Evolutionary conservation across 345 rosid species (phyloP), one percentile per base, ranked within the genome.

Genomic region (Limnanthes douglasii): DNA sequence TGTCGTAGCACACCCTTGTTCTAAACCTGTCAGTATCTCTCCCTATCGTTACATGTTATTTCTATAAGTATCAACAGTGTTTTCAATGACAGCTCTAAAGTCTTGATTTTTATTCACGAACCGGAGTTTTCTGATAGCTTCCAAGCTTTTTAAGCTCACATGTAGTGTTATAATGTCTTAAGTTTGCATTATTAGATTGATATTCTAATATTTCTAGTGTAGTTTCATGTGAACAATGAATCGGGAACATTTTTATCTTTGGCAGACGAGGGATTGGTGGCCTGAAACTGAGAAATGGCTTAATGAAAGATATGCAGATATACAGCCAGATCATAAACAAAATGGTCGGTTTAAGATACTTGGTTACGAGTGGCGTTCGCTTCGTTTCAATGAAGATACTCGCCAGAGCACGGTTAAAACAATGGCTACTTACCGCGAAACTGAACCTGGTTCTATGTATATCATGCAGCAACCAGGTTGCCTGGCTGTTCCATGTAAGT

Each of bases 301-400:
- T 27, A 56, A 54, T 48, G 60, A 56, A 46, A 69, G 95, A 42
- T 74, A 57, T 48, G 58, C 46, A 30, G 71, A 64, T 56, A 16
- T 76, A 6, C 37, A 57, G 50, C 60, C 50, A 13, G 50, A 48
- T 27, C 20, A 18, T 33, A 53, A 56, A 46, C 32, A 21, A 1
- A 37, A 31, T 15, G 70, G 21, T 30, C 24, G 49, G 8, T 88
- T 76, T 46, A 72, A 56, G 50, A 35, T 88, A 29, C 45, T 88
- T 30, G 93, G 97, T 21, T 88, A 83, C 45, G 83, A 83, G 18
- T 88, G 97, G 97, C 71, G 95, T 18, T 60, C 74, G 0, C 90
- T 88, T 45, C 80, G 69, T 3, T 88, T 83, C 47, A 88, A 88
- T 30, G 81, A 79, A 7, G 49, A 53, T 27, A 83, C 95, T 37